phyloP scores from a whole-genome alignment of 805 yeast genomes.

The Teunomyces lycoperdinae region DNA sequence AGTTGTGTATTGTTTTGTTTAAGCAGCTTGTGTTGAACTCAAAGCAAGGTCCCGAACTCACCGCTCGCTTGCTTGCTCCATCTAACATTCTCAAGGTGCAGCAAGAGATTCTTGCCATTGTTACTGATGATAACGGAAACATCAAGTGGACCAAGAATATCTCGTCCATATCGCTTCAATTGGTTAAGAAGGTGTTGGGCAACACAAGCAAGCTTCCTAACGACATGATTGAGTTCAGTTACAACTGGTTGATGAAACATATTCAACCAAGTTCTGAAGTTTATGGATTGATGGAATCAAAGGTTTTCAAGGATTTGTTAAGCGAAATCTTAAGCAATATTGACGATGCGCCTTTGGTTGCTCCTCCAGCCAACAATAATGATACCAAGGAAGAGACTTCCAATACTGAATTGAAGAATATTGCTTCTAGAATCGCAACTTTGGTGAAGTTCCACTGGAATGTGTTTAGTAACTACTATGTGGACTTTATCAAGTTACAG shows the following conservation, averaged over 20 bases:
- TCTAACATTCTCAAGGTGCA: constrained; percentile 50
- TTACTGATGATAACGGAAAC: constrained; percentile 81
- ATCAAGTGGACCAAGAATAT: constrained; percentile 89
- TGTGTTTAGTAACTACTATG: constrained; percentile 73
- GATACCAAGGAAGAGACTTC: constrained; percentile 1
- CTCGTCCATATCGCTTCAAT: constrained; percentile 65
- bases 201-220: constrained; percentile 31
- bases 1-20: constrained; percentile 68
- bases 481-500: constrained; percentile 28
- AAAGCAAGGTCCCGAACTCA: constrained; percentile 20
- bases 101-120: constrained; percentile 71
- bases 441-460: constrained; percentile 78
- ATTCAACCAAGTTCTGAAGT: constrained; percentile 80
- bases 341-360: constrained; percentile 8
- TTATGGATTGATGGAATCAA: constrained; percentile 70
- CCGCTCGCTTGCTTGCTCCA: constrained; percentile 22
- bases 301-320: constrained; percentile 52
- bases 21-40: constrained; percentile 54
- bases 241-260: constrained; percentile 79
- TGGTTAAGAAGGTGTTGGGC: constrained; percentile 42
- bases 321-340: constrained; percentile 29
- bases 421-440: constrained; percentile 60
- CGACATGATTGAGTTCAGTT: constrained; percentile 54
- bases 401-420: constrained; percentile 48
- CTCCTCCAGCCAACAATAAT: constrained; percentile 4